Evolutionary conservation across 2,329 filamentous ascomycete species (phyloP).

Genomic region (Paraphoma chrysanthemicola): DNA sequence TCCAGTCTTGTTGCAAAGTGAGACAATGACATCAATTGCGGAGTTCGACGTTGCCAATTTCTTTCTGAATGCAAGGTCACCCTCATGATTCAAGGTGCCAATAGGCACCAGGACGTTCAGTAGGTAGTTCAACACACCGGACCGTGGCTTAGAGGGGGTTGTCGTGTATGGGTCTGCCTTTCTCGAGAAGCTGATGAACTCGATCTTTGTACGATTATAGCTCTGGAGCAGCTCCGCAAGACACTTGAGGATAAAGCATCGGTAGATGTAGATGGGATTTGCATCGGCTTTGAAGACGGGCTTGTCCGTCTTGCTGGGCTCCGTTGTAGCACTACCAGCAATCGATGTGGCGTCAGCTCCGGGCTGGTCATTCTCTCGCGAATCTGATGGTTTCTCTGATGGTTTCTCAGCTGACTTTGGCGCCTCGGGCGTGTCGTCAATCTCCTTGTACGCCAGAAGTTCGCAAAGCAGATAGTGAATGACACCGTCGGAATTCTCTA

Average conservation of each 20-base stretch:
- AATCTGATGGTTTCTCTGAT: constrained; percentile 45
- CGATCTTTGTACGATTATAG: constrained; percentile 94
- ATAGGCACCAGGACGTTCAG: constrained; percentile 78
- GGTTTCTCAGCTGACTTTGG: constrained; percentile 53
- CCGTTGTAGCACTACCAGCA: constrained; percentile 10
- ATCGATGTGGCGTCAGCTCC: constrained; percentile 10
- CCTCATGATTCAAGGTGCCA: constrained; percentile 71
- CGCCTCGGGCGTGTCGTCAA: constrained; percentile 78
- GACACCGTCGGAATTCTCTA: constrained; percentile 93
- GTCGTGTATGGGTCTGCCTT: constrained; percentile 82
- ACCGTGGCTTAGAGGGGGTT: constrained; percentile 92
- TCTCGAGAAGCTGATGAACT: constrained; percentile 98
- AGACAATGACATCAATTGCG: constrained; percentile 85
- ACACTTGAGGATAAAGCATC: constrained; percentile 93
- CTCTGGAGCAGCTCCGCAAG: constrained; percentile 87
- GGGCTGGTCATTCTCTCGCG: constrained; percentile 11
- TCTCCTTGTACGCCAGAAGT: constrained; percentile 87
- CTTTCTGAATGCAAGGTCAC: constrained; percentile 82
- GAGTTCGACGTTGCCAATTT: constrained; percentile 82
- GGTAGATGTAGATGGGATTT: constrained; percentile 94
- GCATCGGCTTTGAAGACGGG: constrained; percentile 86
- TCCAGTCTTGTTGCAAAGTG: constrained; percentile 84
- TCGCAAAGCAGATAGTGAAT: constrained; percentile 95
- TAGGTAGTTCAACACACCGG: constrained; percentile 91
- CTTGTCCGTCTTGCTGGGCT: constrained; percentile 64